phyloP scores from a whole-genome alignment of 2,329 filamentous ascomycete genomes.

The Zasmidium citrigriseum region DNA sequence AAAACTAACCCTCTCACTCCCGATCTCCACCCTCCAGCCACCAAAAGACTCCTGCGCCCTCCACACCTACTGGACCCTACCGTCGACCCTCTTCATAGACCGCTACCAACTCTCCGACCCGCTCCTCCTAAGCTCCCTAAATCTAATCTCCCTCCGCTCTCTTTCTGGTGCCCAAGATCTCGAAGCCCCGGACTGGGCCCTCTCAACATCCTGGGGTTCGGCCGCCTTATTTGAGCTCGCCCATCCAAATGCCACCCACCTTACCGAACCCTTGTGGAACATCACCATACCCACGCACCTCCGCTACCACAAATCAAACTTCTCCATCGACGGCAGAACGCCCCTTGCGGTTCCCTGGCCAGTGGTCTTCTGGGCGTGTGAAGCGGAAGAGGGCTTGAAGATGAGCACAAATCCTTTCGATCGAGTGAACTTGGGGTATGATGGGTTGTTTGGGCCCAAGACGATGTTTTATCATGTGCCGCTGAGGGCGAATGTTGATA shows the following conservation, averaged over 20 bases:
- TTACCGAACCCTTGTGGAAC: constrained; percentile 51
- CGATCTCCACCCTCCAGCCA: constrained; percentile 51
- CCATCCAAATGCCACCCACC: constrained; percentile 14
- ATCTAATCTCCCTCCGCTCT: constrained; percentile 68
- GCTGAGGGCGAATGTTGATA: constrained; percentile 27
- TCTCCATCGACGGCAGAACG: constrained; percentile 29
- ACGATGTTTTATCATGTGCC: constrained; percentile 79
- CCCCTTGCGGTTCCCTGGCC: constrained; percentile 65
- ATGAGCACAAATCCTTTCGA: constrained; percentile 84
- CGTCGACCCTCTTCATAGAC: constrained; percentile 79
- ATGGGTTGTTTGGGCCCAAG: constrained; percentile 71
- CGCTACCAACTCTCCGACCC: constrained; percentile 78
- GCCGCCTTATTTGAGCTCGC: constrained; percentile 74
- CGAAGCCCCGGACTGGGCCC: constrained; percentile 83
- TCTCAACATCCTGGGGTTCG: constrained; percentile 72
- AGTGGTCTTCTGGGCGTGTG: constrained; percentile 87
- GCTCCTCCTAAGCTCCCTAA: constrained; percentile 78
- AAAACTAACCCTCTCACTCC: constrained; percentile 68
- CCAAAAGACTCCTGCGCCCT: constrained; percentile 63
- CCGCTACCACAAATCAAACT: constrained; percentile 64
- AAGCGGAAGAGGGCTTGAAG: constrained; percentile 64
- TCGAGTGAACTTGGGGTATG: constrained; percentile 79
- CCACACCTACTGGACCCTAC: constrained; percentile 80
- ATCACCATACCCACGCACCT: constrained; percentile 79
- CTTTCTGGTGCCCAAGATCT: constrained; percentile 80